These are phyloP conservation scores for Saccharomyces hybrid DNA, from an alignment of 1,139 yeast species.

Conservation along the genomic window DNA sequence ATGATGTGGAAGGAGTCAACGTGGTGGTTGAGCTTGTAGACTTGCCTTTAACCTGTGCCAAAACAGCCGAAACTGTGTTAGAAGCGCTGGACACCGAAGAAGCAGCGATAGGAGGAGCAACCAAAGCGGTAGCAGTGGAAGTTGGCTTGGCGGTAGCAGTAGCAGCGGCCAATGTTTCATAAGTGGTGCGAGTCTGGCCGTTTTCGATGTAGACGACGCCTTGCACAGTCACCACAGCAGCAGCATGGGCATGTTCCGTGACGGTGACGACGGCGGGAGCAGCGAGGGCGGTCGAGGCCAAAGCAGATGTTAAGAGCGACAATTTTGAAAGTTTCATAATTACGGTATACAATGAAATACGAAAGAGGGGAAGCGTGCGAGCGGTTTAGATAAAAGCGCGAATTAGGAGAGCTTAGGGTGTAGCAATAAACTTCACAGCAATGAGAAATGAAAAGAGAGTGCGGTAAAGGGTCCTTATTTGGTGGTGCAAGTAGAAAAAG, in stretches of 20 bases:
- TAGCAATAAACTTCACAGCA: background rate
- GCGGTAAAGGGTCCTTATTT: background rate
- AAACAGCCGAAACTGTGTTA: conserved; percentile 4
- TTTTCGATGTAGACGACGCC: conserved; percentile 22
- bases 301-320: conserved; percentile 13
- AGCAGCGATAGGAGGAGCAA: conserved; percentile 1
- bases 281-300: conserved; percentile 30
- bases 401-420: background rate
- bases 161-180: conserved; percentile 7
- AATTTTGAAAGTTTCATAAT: background rate
- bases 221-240: conserved; percentile 20
- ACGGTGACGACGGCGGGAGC: conserved; percentile 33
- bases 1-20: conserved; percentile 3
- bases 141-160: conserved; percentile 1
- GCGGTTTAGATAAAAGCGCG: background rate
- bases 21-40: conserved; percentile 5
- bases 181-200: conserved; percentile 26
- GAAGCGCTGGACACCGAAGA: conserved; percentile 2
- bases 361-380: background rate
- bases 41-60: conserved; percentile 2
- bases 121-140: background rate
- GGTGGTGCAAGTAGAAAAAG: background rate
- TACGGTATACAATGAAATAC: background rate
- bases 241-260: conserved; percentile 25
- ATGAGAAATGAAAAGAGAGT: background rate